Percentiles rank a stretch among this genome's conserved stretches.
These are phyloP conservation scores for Penicillium cinerascens DNA, from an alignment of 495 filamentous ascomycete species.

Conservation along the genomic window DNA sequence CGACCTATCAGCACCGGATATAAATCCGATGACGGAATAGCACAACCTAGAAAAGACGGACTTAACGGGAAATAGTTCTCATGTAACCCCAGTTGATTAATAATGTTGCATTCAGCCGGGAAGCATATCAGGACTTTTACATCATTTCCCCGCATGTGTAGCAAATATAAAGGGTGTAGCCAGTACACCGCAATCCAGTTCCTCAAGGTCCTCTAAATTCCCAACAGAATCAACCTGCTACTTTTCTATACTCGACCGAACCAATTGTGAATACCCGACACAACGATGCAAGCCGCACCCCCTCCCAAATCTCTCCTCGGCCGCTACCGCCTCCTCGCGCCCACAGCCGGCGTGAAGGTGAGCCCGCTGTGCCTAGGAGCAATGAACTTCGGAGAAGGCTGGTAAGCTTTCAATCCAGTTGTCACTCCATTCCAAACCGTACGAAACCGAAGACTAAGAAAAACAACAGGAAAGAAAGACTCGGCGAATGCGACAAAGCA, in stretches of 20 bases:
- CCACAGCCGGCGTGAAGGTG: constrained; percentile 54
- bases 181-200: neutral
- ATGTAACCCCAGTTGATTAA: constrained; percentile 2
- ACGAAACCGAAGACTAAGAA: neutral
- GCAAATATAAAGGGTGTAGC: neutral
- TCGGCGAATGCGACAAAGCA: constrained; percentile 62
- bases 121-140: neutral
- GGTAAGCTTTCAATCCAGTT: constrained; percentile 20
- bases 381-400: constrained; percentile 61
- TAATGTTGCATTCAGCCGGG: neutral
- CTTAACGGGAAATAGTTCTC: neutral
- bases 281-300: neutral
- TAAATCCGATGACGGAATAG: neutral
- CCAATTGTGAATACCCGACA: neutral
- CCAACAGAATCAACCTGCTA: neutral
- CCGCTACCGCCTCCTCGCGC: constrained; percentile 57
- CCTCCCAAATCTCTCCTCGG: constrained; percentile 38
- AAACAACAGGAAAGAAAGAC: constrained; percentile 28
- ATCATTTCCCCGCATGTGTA: constrained; percentile 5
- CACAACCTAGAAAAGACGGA: neutral
- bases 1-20: neutral
- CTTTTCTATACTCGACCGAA: neutral
- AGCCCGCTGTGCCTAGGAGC: constrained; percentile 59
- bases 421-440: too few species aligned
- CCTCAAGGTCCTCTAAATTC: neutral